A percentile compares a stretch with the other conserved stretches of the same genome.
Conservation (phyloP, 805 yeast genomes). For the Wickerhamomyces mucosus region DNA sequence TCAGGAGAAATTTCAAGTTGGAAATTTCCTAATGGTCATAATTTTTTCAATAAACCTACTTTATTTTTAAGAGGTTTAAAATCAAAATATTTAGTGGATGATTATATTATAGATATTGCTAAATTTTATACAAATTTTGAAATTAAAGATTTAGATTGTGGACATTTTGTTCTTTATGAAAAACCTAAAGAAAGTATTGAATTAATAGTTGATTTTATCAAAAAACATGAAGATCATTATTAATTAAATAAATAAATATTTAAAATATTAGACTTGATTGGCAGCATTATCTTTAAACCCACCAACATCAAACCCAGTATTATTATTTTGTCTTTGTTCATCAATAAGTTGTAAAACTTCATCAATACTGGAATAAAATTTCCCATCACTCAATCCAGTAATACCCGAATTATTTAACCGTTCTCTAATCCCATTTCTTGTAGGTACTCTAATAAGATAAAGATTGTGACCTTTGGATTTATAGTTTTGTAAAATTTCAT, state of each 20-base stretch:
- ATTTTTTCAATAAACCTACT: constrained; percentile 58
- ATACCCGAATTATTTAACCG: constrained; percentile 51
- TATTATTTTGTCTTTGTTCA: constrained; percentile 2
- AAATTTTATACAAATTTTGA: constrained; percentile 71
- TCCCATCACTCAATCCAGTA: constrained; percentile 22
- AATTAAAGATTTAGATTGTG: constrained; percentile 66
- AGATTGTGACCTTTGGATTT: constrained; percentile 45
- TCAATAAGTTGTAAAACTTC: constrained; percentile 17
- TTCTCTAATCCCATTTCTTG: constrained; percentile 34
- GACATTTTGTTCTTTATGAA: constrained; percentile 91
- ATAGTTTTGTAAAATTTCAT: constrained; percentile 51
- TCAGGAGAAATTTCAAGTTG: constrained; percentile 62
- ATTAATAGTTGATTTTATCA: constrained; percentile 52
- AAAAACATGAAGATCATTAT: constrained; percentile 27
- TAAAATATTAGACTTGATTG: too few relatives aligned
- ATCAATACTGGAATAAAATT: constrained; percentile 14
- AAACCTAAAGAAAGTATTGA: constrained; percentile 70
- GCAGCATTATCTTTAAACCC: too few relatives aligned
- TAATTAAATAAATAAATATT: too few relatives aligned
- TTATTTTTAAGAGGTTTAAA: constrained; percentile 72
- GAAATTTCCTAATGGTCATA: constrained; percentile 48
- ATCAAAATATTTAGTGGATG: constrained; percentile 77
- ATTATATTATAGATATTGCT: constrained; percentile 63
- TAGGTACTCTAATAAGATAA: constrained; percentile 51
- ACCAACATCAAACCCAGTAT: background rate